These are phyloP conservation scores for Papiliotrema laurentii DNA, from an alignment of 1,284 basidiomycete species.

Conservation along the genomic window DNA sequence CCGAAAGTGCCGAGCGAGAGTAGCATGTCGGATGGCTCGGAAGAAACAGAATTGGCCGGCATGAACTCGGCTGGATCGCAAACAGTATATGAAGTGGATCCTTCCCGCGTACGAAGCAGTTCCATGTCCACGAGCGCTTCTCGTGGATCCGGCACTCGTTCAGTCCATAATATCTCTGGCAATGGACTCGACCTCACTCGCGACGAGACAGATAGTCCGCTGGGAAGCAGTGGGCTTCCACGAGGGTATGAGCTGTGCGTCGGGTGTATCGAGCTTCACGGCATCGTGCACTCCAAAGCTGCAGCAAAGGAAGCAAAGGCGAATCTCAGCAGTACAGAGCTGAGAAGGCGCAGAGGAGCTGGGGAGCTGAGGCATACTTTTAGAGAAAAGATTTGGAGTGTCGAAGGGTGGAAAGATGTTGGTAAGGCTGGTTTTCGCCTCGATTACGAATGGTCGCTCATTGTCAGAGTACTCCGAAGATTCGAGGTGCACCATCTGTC, in stretches of 20 bases:
- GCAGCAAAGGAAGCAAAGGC: constrained; percentile 18
- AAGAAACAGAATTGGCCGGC: constrained; percentile 19
- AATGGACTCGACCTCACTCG: neutral
- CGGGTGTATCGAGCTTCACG: constrained; percentile 67
- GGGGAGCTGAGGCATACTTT: constrained; percentile 75
- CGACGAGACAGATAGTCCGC: neutral
- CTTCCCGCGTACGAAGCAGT: constrained; percentile 10
- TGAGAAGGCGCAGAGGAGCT: constrained; percentile 47
- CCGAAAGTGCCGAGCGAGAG: constrained; percentile 9
- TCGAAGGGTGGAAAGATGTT: constrained; percentile 75
- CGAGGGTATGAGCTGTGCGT: constrained; percentile 77
- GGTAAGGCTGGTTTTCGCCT: constrained; percentile 54
- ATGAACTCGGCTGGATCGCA: constrained; percentile 10
- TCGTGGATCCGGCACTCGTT: neutral
- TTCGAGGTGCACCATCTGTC: constrained; percentile 71
- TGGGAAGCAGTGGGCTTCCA: constrained; percentile 21
- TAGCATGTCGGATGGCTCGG: constrained; percentile 17
- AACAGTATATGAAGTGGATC: constrained; percentile 20
- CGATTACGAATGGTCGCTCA: neutral
- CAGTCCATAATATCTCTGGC: neutral
- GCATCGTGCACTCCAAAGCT: constrained; percentile 64
- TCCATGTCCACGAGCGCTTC: constrained; percentile 8
- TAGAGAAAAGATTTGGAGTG: constrained; percentile 75
- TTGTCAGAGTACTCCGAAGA: constrained; percentile 56
- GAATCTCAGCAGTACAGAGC: constrained; percentile 42